These are phyloP conservation scores for Chlorociboria aeruginascens DNA, from an alignment of 495 filamentous ascomycete genomes.

Conservation along the genomic window DNA sequence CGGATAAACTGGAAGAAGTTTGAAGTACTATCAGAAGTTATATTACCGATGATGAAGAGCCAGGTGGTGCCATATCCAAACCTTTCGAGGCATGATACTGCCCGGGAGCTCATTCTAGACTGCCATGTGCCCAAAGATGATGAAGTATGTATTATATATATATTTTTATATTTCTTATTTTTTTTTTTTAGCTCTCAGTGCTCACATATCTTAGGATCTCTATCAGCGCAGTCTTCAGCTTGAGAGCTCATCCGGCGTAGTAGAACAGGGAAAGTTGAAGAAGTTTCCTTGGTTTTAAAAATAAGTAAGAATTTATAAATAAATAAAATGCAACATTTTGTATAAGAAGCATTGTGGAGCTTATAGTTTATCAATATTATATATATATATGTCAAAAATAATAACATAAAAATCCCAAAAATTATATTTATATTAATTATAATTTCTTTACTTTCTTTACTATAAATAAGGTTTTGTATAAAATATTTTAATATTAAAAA, in stretches of 20 bases:
- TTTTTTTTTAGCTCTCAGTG: neutral
- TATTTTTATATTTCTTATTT: neutral
- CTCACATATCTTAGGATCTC: constrained; percentile 37
- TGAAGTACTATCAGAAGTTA: constrained; percentile 85
- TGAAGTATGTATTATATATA: constrained; percentile 10
- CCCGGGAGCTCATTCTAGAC: constrained; percentile 63
- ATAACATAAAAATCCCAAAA: no score
- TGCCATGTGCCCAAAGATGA: constrained; percentile 20
- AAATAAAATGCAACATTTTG: no score
- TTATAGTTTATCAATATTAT: no score
- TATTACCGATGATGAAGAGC: constrained; percentile 80
- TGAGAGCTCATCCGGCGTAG: constrained; percentile 30
- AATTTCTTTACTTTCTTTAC: no score
- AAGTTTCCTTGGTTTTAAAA: constrained; percentile 47
- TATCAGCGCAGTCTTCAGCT: constrained; percentile 47
- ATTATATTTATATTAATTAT: no score
- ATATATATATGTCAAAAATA: no score
- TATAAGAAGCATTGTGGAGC: no score
- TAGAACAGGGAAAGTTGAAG: constrained; percentile 33
- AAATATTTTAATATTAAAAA: no score
- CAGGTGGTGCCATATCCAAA: constrained; percentile 74
- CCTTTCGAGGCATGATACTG: constrained; percentile 50
- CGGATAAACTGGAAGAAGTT: constrained; percentile 98
- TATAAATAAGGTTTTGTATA: no score
- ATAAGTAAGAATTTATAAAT: neutral